Evolutionary conservation across 1,284 basidiomycete species (phyloP).

Genomic region (Pterula multifida): DNA sequence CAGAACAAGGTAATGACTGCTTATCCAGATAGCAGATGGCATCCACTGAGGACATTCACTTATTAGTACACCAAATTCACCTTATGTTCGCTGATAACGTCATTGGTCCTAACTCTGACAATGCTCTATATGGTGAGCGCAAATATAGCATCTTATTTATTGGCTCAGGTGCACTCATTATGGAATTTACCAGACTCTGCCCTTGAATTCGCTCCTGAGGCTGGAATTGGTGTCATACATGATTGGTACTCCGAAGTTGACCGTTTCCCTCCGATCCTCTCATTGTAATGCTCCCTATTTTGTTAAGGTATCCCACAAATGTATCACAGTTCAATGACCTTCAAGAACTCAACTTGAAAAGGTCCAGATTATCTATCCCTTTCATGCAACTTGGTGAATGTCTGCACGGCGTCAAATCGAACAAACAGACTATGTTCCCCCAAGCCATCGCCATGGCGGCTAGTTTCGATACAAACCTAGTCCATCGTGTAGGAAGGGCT

Average conservation of each 20-base stretch:
- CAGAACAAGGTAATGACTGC: conserved; percentile 11
- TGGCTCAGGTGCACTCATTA: neutral
- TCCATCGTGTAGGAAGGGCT: conserved; percentile 15
- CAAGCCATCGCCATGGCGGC: conserved; percentile 15
- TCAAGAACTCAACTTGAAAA: conserved; percentile 15
- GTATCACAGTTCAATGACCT: conserved; percentile 16
- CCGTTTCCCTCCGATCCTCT: neutral
- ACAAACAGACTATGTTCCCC: conserved; percentile 19
- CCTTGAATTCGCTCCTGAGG: conserved; percentile 11
- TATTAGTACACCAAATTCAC: conserved; percentile 16
- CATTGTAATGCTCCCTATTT: neutral
- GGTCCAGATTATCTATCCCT: conserved; percentile 15
- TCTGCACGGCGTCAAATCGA: conserved; percentile 19
- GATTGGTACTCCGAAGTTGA: conserved; percentile 13
- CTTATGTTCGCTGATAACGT: conserved; percentile 19
- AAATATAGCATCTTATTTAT: too few relatives aligned
- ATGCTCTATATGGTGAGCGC: conserved; percentile 14
- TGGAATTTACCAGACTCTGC: conserved; percentile 14
- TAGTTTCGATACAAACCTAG: conserved; percentile 15
- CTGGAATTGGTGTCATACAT: conserved; percentile 17
- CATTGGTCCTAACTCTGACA: conserved; percentile 16
- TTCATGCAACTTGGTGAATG: conserved; percentile 18
- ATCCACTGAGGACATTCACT: neutral
- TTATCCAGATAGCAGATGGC: neutral
- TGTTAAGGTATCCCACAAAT: conserved; percentile 12